These are phyloP conservation scores for Paecilomyces sp. DNA, from an alignment of 2,329 filamentous ascomycete genomes.

Conservation along the genomic window DNA sequence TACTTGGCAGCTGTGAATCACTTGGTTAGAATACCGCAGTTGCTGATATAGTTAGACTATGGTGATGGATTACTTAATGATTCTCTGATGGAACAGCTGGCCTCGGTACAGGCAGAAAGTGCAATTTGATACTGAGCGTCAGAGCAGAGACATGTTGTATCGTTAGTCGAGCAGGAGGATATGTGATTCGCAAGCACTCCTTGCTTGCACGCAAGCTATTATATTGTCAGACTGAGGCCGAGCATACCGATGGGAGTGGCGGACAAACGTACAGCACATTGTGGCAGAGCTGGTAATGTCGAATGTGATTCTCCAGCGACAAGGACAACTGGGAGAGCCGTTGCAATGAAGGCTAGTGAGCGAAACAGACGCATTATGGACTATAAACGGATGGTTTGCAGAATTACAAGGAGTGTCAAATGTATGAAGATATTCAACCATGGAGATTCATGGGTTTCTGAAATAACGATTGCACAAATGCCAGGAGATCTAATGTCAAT, in stretches of 20 bases:
- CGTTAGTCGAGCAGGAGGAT: not conserved
- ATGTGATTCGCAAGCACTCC: not conserved
- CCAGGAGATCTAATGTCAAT: no score
- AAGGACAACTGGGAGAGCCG: not conserved
- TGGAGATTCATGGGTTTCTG: no score
- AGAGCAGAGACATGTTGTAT: not conserved
- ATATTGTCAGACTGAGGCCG: not conserved
- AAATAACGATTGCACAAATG: no score
- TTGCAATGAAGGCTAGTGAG: not conserved
- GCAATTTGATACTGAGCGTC: not conserved
- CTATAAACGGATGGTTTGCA: not conserved
- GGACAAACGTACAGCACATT: not conserved
- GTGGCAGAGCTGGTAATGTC: not conserved
- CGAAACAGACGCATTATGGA: not conserved
- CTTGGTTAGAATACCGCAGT: not conserved
- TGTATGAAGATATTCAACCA: not conserved
- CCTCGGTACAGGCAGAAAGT: not conserved
- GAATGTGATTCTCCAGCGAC: not conserved
- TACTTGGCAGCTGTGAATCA: not conserved
- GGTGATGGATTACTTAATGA: not conserved
- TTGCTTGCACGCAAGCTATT: not conserved
- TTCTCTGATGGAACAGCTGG: not conserved
- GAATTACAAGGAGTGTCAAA: not conserved
- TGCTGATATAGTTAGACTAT: not conserved
- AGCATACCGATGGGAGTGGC: not conserved